Base-by-base conservation (phyloP, 2,329 filamentous ascomycete genomes). In the Ophiostoma tasmaniense region DNA sequence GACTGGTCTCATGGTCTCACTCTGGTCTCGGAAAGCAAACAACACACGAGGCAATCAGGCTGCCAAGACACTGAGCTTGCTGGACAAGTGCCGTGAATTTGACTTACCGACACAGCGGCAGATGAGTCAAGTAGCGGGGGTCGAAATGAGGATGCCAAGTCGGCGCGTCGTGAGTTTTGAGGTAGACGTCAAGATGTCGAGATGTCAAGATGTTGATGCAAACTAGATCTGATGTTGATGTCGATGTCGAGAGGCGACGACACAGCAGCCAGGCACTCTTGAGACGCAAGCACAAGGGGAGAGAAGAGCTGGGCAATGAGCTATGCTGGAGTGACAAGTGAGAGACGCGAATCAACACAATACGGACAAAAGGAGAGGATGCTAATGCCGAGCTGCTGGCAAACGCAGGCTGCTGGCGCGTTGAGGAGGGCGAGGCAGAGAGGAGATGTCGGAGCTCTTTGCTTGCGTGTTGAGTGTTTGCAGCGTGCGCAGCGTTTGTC, bases 381-480 rank as follows among this genome's bases (percentile, higher is more conserved):
- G 61, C 55, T 61, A 61, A 13, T 2, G 55, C 30, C 55, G 55
- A 37, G 33, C 61, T 64, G 61, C 61, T 64, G 61, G 61, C 61
- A 64, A 64, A 64, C 61, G 61, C 61, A 64, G 61, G 61, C 61
- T 35, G 61, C 61, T 61, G 61, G 61, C 61, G 61, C 61, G 61
- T 64, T 20, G 61, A 37, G 33, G 14, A 17, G 25, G 50, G 22
- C 50, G 50, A 55, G 50, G n/a, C 17, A 37, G 28, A 62, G 59
- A 62, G 28, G 35, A 62, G n/a, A n/a, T n/a, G 20, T 33, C 28
- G 30, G 59, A 62, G 17, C 61, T 64, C 59, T 62, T 62, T 35
- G 30, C 55, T 61, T 61, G 28, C 3, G 17, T 45, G 42, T 55
- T 11, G 17, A 55, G 50, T n/a, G 25, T 33, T 61, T 61, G 55